Conservation (phyloP, 495 filamentous ascomycete genomes). For the Penicillium macrosclerotiorum region DNA sequence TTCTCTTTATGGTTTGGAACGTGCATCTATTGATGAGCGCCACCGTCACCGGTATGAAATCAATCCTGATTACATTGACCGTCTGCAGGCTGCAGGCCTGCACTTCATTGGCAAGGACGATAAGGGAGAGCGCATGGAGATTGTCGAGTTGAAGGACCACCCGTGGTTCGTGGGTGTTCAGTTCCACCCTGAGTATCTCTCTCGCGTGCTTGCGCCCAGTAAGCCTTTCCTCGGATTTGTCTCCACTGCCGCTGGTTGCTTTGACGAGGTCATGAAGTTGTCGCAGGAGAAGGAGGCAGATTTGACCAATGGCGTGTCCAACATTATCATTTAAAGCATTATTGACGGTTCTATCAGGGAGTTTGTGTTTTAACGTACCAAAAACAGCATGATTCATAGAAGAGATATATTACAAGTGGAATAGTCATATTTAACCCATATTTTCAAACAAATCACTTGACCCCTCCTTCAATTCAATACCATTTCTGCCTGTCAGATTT, state of each 20-base stretch:
- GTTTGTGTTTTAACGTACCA: too few species aligned
- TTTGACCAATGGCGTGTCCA: constrained; percentile 12
- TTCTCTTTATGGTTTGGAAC: constrained; percentile 61
- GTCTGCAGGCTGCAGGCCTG: constrained; percentile 33
- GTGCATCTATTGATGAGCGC: constrained; percentile 43
- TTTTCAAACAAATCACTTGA: too few species aligned
- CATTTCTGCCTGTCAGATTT: too few species aligned
- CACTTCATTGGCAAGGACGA: constrained; percentile 70
- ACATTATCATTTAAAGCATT: too few species aligned
- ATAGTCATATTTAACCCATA: too few species aligned
- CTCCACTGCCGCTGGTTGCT: constrained; percentile 55
- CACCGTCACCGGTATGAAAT: constrained; percentile 49
- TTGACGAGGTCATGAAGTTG: constrained; percentile 40
- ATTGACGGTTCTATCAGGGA: too few species aligned
- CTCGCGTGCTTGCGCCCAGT: constrained; percentile 68
- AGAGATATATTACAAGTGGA: too few species aligned
- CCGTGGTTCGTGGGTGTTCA: constrained; percentile 90
- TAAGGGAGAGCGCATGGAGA: constrained; percentile 82
- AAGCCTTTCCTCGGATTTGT: constrained; percentile 85
- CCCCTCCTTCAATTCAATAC: too few species aligned
- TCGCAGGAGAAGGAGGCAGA: constrained; percentile 14
- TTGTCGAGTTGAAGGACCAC: constrained; percentile 85
- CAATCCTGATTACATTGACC: constrained; percentile 38
- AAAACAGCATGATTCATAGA: too few species aligned
- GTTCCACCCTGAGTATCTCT: constrained; percentile 83